These are phyloP conservation scores for Glarea lozoyensis DNA, from an alignment of 495 filamentous ascomycete species.

Conservation along the genomic window DNA sequence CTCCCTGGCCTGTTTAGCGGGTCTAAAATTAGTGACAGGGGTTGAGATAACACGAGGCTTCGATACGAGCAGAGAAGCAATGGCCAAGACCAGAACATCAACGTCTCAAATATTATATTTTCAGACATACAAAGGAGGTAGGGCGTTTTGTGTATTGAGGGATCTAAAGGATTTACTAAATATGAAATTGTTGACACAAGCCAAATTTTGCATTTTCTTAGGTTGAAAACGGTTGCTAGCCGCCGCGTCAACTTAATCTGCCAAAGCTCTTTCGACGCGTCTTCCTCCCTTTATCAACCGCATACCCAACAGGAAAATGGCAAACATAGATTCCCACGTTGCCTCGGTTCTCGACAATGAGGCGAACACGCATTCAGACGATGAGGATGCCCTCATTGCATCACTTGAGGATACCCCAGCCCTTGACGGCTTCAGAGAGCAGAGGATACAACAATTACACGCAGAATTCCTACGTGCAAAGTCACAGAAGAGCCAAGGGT, in stretches of 20 bases:
- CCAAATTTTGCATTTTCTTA: no score
- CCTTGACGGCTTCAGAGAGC: conserved; percentile 56
- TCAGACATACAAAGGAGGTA: no score
- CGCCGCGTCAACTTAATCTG: neutral
- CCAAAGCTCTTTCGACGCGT: neutral
- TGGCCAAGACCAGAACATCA: no score
- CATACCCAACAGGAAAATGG: conserved; percentile 14
- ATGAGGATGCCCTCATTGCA: conserved; percentile 66
- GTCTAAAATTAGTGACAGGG: no score
- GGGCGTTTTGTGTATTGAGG: no score
- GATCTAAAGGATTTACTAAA: no score
- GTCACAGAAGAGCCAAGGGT: conserved; percentile 26
- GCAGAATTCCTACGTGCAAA: conserved; percentile 39
- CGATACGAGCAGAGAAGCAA: no score
- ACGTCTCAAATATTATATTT: no score
- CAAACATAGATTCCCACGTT: conserved; percentile 35
- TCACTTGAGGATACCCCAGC: conserved; percentile 55
- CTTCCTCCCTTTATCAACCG: neutral
- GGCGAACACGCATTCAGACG: conserved; percentile 32
- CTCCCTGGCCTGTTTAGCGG: no score
- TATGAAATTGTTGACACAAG: no score
- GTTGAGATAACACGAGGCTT: no score
- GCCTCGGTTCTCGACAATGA: conserved; percentile 37
- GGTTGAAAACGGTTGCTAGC: no score
- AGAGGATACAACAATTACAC: conserved; percentile 63